phyloP scores from a whole-genome alignment of 177 flowering plant species.

The Vitis hybrid region DNA sequence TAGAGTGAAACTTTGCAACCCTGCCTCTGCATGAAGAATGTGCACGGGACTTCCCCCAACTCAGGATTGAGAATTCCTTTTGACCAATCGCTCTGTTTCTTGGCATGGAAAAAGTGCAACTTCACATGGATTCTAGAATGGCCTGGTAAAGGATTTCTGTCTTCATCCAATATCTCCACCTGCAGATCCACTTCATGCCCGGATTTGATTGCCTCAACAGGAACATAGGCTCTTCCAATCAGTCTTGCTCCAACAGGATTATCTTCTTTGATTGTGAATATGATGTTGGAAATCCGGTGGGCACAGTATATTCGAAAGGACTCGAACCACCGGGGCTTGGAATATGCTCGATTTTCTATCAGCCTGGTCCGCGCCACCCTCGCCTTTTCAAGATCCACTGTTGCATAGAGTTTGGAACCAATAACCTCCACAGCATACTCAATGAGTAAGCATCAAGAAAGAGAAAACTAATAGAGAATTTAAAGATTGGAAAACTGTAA shows the following conservation, averaged over 20 bases:
- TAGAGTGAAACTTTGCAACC: conserved; percentile 52
- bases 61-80: conserved; percentile 30
- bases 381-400: conserved; percentile 58
- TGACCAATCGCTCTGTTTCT: conserved; percentile 35
- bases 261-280: conserved; percentile 54
- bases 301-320: conserved; percentile 66
- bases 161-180: conserved; percentile 44
- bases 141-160: conserved; percentile 30
- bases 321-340: conserved; percentile 55
- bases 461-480: background rate
- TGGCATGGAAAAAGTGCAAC: conserved; percentile 31
- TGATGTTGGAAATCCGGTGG: conserved; percentile 38
- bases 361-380: conserved; percentile 54
- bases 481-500: background rate
- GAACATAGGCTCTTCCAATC: conserved; percentile 62
- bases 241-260: conserved; percentile 54
- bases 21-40: conserved; percentile 39
- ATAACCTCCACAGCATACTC: conserved; percentile 27
- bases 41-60: conserved; percentile 42
- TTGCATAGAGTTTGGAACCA: conserved; percentile 56
- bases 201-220: conserved; percentile 35
- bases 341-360: conserved; percentile 18
- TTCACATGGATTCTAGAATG: conserved; percentile 50
- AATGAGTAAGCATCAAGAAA: conserved; percentile 2
- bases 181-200: conserved; percentile 36